Conservation (phyloP, 2,329 filamentous ascomycete genomes). For the Plenodomus biglobosus region DNA sequence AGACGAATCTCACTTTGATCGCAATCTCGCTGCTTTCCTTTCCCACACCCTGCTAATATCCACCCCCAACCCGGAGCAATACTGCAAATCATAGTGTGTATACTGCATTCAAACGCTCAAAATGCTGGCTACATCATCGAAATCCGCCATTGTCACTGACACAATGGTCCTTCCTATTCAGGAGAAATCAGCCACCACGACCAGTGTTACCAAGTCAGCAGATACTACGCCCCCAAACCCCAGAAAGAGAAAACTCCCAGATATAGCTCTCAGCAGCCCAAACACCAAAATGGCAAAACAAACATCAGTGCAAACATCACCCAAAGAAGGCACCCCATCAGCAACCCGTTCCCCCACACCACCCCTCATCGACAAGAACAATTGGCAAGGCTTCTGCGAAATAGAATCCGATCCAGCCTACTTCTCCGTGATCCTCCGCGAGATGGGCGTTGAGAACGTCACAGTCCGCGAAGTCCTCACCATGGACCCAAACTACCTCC, state of each 20-base stretch:
- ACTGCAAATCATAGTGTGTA: too few species aligned
- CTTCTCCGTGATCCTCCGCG: slow-evolving; percentile 81
- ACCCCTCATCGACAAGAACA: slow-evolving; percentile 44
- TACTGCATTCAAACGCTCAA: too few species aligned
- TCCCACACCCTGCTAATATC: slow-evolving; percentile 12
- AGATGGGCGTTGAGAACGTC: slow-evolving; percentile 73
- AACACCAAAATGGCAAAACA: slow-evolving; percentile 1
- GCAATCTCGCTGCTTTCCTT: slow-evolving; percentile 4
- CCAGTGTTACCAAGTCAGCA: neutral
- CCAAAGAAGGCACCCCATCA: slow-evolving; percentile 2
- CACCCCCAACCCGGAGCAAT: slow-evolving; percentile 17
- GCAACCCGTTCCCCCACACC: slow-evolving; percentile 21
- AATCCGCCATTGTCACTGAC: neutral
- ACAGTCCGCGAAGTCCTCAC: slow-evolving; percentile 75
- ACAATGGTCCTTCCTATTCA: neutral
- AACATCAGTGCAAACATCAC: neutral
- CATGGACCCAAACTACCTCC: slow-evolving; percentile 56
- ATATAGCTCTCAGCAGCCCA: slow-evolving; percentile 3
- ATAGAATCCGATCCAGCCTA: slow-evolving; percentile 86
- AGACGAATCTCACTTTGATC: slow-evolving; percentile 2
- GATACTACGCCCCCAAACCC: slow-evolving; percentile 5
- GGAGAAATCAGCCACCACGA: neutral
- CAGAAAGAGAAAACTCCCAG: slow-evolving; percentile 21
- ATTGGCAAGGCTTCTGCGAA: slow-evolving; percentile 75
- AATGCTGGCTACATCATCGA: neutral